Evolutionary conservation across 2,329 filamentous ascomycete genomes (phyloP), one percentile per base, ranked within the genome.

Genomic region (Colletotrichum coccodes): DNA sequence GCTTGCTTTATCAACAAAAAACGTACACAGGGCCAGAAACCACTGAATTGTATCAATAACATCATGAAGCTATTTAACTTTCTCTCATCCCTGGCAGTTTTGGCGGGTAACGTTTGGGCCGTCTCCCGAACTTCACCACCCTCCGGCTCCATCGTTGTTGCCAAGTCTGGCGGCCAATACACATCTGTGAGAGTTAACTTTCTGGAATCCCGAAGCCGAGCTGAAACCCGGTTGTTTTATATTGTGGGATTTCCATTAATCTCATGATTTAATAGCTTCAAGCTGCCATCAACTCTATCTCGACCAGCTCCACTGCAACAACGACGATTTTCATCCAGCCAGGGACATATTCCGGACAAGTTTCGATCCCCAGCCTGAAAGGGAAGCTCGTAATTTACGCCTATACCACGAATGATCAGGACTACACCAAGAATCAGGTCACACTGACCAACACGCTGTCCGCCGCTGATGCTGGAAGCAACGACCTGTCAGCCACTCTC

Each of bases 251-350:
- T n/a, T n/a, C 18, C 9, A 7, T 11, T 4, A 1, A 11, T n/a
- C 11, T 7, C 1, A 32, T 21, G 21, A 11, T 9, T 9, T 21
- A 6, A 11, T 38, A 60, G 77, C 73, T 91, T 47, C 86, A 89
- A 74, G 78, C 83, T 16, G 90, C 90, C 11, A 84, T 92, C 66
- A 75, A 88, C 73, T 84, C 88, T 3, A 83, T 91, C 12, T 86
- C 84, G 23, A 85, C 84, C 0, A 80, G 81, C 2, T 82, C 83
- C 3, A 83, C 84, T 1, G 71, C 78, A 0, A 81, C 82, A 0
- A 86, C 89, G 65, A 87, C 84, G 73, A 89, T 92, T 78, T 92
- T 91, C 80, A 87, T 92, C 76, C 89, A 86, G 38, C 91, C 91
- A 78, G 88, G 89, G 4, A 89, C 86, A n/a, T 91, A 90, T 80